Base-by-base conservation (phyloP, 352 stramenopile genomes). In the Phytophthora parvispora region DNA sequence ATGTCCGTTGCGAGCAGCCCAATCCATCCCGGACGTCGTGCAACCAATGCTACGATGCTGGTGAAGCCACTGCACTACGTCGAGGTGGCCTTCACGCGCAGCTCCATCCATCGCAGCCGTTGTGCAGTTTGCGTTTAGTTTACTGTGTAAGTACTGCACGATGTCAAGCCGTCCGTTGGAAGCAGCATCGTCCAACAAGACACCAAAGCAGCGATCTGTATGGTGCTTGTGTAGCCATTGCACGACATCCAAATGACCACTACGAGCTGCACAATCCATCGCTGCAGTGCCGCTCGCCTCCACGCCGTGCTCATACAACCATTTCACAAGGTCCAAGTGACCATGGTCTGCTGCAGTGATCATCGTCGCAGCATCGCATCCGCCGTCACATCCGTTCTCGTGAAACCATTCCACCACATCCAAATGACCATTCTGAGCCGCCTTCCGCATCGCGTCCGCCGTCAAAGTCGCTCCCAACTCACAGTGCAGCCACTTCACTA, bases 211-310 rank as follows among this genome's bases (percentile, higher is more conserved):
- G n/a, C n/a, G n/a, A n/a, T n/a, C n/a, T n/a, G n/a, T n/a, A n/a
- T n/a, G n/a, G n/a, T n/a, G n/a, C n/a, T n/a, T n/a, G n/a, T 69
- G 66, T 4, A 74, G 32, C 67, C 67, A 74, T 34, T 62, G 62
- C 16, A 74, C 53, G 16, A 74, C 38, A 27, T 74, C 53, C 18
- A 74, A 34, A 49, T 70, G 67, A 24, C 60, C 60, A 16, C 32
- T 70, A 22, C 67, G 60, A 28, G 67, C 67, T 29, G 67, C 60
- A 12, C 67, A 59, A 22, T 61, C 48, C 40, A 77, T 73, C 18
- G 58, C 58, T 1, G 28, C 25, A 1, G 16, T 65, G n/a, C 43
- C 49, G 20, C 13, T 68, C 5, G 25, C 22, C 10, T 75, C 50
- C 7, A 62, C 43, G 8, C 62, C 32, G 6, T 75, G 61, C 8